Conservation (phyloP, 208 protist species). For the Blechomonas ayalai region DNA sequence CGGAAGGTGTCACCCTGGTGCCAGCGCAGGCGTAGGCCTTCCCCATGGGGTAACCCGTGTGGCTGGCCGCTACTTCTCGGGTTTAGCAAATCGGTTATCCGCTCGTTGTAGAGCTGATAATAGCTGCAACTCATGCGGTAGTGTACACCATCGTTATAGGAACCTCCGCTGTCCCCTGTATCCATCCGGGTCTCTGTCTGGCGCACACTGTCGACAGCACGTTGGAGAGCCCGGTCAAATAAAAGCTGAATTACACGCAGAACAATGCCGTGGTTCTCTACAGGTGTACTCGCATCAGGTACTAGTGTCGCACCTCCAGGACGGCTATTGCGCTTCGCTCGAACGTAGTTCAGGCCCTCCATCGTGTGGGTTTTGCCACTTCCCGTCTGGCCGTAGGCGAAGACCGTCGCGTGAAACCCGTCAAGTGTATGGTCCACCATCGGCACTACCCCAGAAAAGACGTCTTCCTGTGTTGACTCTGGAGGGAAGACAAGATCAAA, state of each 20-base stretch:
- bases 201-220: slow-evolving; percentile 9
- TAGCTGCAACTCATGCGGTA: slow-evolving; percentile 82
- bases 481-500: slow-evolving; percentile 72
- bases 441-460: slow-evolving; percentile 59
- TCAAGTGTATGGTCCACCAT: slow-evolving; percentile 81
- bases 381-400: slow-evolving; percentile 90
- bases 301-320: not conserved
- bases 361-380: slow-evolving; percentile 90
- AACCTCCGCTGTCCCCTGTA: slow-evolving; percentile 1
- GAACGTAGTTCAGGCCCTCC: slow-evolving; percentile 69
- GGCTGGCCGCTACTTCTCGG: slow-evolving; percentile 1
- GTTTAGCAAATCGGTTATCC: slow-evolving; percentile 76
- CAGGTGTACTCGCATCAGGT: slow-evolving; percentile 15
- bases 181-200: not conserved
- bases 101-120: slow-evolving; percentile 91
- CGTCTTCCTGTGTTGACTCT: slow-evolving; percentile 36
- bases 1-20: slow-evolving; percentile 57
- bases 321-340: not conserved
- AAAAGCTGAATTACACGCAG: slow-evolving; percentile 70
- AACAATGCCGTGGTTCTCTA: slow-evolving; percentile 68
- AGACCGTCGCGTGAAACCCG: slow-evolving; percentile 82
- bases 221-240: slow-evolving; percentile 56
- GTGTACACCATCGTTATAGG: slow-evolving; percentile 18
- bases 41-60: slow-evolving; percentile 5
- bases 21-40: slow-evolving; percentile 53